Evolutionary conservation across 345 rosid species (phyloP), one percentile per base, ranked within the genome.

Genomic region (Erucastrum elatum): DNA sequence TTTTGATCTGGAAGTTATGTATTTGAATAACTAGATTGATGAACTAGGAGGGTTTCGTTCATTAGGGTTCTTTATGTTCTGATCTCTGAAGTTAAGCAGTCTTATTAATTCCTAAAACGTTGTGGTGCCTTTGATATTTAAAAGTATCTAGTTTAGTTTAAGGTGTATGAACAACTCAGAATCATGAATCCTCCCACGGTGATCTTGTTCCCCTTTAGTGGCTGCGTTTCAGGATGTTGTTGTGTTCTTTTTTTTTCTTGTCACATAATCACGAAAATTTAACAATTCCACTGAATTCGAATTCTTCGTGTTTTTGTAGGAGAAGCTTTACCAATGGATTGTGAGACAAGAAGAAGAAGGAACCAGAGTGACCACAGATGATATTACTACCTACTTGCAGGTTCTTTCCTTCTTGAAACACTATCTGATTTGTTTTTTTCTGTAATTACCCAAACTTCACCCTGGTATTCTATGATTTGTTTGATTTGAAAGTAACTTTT

Each of bases 321-420:
- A 91, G 79, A 91, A 91, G 75, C 85, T 91, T 58, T 85, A 85
- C 78, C 94, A 91, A 21, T 91, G 97, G 94, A 86, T 90, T 72
- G 75, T 88, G 86, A 86, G 93, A 76, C 87, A 90, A 78, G 86
- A 88, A 80, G 91, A 88, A 81, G 91, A 86, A 78, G 97, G 93
- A 76, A 80, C 86, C 26, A 85, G 90, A 82, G 84, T 85, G 71
- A 59, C 91, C 33, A 90, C 90, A 9, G 74, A 78, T 37, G 97
- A 90, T 61, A 81, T 91, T 64, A 77, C 87, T 66, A 69, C 90
- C 49, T 88, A 90, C 77, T 78, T 91, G 77, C 97, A 91, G 97
- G 94, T 90, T 74, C 68, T 37, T 69, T 44, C n/a, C 64, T 70
- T 65, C 66, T 65, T 72, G 35, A 72, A 29, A 26, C 51, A 30